phyloP scores from a whole-genome alignment of 768 basidiomycete genomes.

The Tulasnella sp. region DNA sequence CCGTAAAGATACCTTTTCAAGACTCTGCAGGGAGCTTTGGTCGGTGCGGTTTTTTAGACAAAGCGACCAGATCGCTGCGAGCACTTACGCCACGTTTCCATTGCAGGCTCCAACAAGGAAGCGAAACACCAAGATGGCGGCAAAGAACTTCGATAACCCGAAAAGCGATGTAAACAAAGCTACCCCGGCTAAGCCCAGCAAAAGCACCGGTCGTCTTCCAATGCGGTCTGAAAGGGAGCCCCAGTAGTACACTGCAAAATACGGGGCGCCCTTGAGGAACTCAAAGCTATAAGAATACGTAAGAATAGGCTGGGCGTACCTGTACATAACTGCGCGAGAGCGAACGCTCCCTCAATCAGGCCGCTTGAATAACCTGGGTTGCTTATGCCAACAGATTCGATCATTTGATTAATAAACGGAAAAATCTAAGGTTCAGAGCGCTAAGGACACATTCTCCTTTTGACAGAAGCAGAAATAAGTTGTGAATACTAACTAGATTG shows the following conservation, averaged over 20 bases:
- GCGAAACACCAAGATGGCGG: slow-evolving; percentile 34
- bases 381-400: slow-evolving; percentile 35
- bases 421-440: slow-evolving; percentile 39
- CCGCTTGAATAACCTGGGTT: slow-evolving; percentile 45
- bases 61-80: background rate
- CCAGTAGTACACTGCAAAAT: slow-evolving; percentile 39
- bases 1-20: slow-evolving; percentile 32
- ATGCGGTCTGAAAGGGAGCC: slow-evolving; percentile 43
- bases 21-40: slow-evolving; percentile 26
- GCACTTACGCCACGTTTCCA: slow-evolving; percentile 37
- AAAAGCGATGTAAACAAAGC: slow-evolving; percentile 39
- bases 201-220: slow-evolving; percentile 33
- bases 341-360: slow-evolving; percentile 44
- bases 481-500: slow-evolving; percentile 31
- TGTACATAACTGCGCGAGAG: slow-evolving; percentile 44
- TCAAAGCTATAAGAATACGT: background rate
- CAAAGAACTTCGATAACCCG: slow-evolving; percentile 32
- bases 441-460: background rate
- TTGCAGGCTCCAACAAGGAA: slow-evolving; percentile 33
- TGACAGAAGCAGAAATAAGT: background rate
- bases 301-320: background rate
- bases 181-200: slow-evolving; percentile 37
- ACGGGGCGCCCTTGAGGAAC: background rate
- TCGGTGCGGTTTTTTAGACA: background rate
- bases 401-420: slow-evolving; percentile 48